These are phyloP conservation scores for Phytophthora rubi DNA, from an alignment of 352 stramenopile genomes.

Conservation along the genomic window DNA sequence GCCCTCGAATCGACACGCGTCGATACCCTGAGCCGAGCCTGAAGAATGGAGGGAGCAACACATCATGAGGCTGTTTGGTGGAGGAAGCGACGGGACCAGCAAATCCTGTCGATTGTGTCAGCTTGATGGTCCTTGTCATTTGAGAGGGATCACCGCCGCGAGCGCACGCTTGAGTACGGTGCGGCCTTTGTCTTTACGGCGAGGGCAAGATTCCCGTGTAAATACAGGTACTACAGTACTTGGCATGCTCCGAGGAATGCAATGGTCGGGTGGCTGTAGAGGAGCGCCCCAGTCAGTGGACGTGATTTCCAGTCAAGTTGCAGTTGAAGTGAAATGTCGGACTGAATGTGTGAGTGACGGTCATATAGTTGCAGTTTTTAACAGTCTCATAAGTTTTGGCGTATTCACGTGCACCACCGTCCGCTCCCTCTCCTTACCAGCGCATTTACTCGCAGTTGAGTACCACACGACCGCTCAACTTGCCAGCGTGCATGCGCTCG, in stretches of 20 bases:
- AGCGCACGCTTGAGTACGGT: neutral
- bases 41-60: neutral
- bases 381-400: too few relatives aligned
- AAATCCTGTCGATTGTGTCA: constrained; percentile 25
- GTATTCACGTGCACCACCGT: too few relatives aligned
- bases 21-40: constrained; percentile 7
- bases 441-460: constrained; percentile 47
- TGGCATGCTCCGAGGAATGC: neutral
- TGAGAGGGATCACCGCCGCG: neutral
- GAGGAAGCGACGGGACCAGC: constrained; percentile 8
- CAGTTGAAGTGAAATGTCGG: neutral
- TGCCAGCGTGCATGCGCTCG: constrained; percentile 46
- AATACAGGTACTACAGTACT: neutral
- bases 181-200: neutral
- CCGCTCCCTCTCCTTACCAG: neutral
- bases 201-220: neutral
- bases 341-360: neutral
- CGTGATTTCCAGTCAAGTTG: neutral
- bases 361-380: too few relatives aligned
- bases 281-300: neutral
- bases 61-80: neutral
- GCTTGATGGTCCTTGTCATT: neutral
- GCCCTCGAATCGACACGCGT: neutral
- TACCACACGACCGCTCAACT: constrained; percentile 47
- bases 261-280: neutral